Evolutionary conservation across 495 filamentous ascomycete genomes (phyloP).

Genomic region (Geoglossum glabrum): DNA sequence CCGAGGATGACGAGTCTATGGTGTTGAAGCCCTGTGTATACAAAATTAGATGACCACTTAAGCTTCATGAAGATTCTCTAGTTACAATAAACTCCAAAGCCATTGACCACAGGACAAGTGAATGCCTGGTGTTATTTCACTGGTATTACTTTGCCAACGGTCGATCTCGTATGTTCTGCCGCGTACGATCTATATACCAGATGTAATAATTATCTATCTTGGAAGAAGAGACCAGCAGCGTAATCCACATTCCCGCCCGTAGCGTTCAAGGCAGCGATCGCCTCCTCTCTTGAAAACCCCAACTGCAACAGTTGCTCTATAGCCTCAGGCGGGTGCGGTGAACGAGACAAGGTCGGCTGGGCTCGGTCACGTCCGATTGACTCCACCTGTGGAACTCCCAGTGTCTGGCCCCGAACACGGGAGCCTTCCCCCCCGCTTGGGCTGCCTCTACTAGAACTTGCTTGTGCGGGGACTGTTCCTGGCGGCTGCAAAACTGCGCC

Average conservation of each 20-base stretch:
- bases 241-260: conserved; percentile 71
- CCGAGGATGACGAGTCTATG: conserved; percentile 34
- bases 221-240: conserved; percentile 68
- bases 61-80: background rate
- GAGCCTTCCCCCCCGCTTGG: conserved; percentile 3
- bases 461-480: background rate
- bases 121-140: background rate
- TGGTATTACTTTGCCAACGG: background rate
- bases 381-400: conserved; percentile 4
- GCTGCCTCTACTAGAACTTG: background rate
- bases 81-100: background rate
- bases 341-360: background rate
- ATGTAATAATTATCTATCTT: conserved; percentile 14
- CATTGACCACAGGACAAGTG: background rate
- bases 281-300: conserved; percentile 59
- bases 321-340: conserved; percentile 30
- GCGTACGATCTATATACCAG: background rate
- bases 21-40: conserved; percentile 95
- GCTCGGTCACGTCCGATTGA: background rate
- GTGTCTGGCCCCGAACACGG: conserved; percentile 7
- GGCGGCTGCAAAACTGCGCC: conserved; percentile 49
- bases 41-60: conserved; percentile 32
- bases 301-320: conserved; percentile 57
- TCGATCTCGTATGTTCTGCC: background rate
- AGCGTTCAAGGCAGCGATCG: conserved; percentile 59